Base-by-base conservation (phyloP, 345 rosid genomes). In the Excoecaria cochinchinensis region DNA sequence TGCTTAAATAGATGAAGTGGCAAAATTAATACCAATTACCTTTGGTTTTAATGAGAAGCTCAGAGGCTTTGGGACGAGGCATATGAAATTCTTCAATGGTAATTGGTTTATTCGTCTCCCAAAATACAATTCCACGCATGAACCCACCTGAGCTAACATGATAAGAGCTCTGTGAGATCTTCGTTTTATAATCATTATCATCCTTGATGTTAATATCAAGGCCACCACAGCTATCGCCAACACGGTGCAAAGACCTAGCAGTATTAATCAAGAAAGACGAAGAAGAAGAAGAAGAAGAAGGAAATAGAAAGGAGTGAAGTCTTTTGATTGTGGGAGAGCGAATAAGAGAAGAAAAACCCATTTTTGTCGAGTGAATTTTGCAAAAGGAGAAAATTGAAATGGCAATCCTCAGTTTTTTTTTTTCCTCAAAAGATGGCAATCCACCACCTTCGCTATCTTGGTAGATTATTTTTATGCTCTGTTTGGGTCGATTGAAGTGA, bases 71-170 rank as follows among this genome's bases (percentile, higher is more conserved):
- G 44, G 99, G 99, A 3, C 92, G 89, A 46, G 99, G 99, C 74
- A 95, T 78, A 47, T 87, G 95, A 76, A 95, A 90, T 38, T 93
- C 89, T 79, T 95, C 99, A 63, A 95, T 84, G 47, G 97, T 87
- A 65, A 95, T 82, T 15, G 99, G 97, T 63, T 78, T 84, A 50
- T 85, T 79, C 22, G 93, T 82, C 62, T 95, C 98, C 85, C 94
- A 87, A 76, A 82, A 93, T 70, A 95, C 96, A 15, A 83, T 85
- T 44, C 96, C 99, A 0, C 93, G 90, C 99, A 93, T 95, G 77
- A 48, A 91, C 40, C 87, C 90, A 24, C 89, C 86, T 24, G 97
- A 86, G 81, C 88, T 88, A 55, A 92, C 97, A 81, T 94, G 90
- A 80, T 90, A 89, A 0, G 87, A 69, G 42, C 22, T 57, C 58